A percentile compares a stretch with the other conserved stretches of the same genome.
Evolutionary conservation across 768 basidiomycete species (phyloP).

Genomic region (Clitopilus passeckerianus): DNA sequence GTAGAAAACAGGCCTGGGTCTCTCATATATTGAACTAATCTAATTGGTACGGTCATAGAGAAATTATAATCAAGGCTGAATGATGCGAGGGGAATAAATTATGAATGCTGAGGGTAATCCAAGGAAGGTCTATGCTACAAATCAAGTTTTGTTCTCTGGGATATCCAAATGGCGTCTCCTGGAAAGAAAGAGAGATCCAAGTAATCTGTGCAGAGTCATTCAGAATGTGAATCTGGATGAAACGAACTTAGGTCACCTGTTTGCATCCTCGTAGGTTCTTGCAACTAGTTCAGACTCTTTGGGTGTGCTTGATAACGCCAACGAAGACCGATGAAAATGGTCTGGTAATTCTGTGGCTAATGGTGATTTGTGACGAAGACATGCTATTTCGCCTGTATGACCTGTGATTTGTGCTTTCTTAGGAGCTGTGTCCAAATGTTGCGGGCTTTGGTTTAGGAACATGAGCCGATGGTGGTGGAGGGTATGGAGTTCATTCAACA

Average conservation of each 20-base stretch:
- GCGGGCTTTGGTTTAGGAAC: slow-evolving; percentile 19
- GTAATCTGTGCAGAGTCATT: slow-evolving; percentile 32
- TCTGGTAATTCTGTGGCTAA: not conserved
- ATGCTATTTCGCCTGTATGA: no score
- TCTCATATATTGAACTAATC: not conserved
- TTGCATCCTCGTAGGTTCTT: slow-evolving; percentile 59
- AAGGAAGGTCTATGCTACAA: not conserved
- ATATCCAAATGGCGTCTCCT: slow-evolving; percentile 38
- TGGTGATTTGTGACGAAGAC: no score
- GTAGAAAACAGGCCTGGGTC: not conserved
- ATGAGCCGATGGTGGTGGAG: slow-evolving; percentile 60
- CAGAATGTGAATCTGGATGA: not conserved
- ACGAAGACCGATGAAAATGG: not conserved
- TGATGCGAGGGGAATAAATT: not conserved
- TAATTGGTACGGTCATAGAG: not conserved
- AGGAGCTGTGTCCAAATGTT: no score
- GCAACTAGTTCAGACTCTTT: slow-evolving; percentile 44
- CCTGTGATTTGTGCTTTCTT: no score
- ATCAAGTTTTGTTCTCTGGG: slow-evolving; percentile 5
- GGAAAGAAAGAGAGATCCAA: slow-evolving; percentile 63
- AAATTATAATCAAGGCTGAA: not conserved
- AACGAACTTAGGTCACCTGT: slow-evolving; percentile 38
- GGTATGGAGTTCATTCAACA: slow-evolving; percentile 69
- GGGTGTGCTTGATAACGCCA: not conserved
- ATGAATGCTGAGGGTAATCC: no score